Base-by-base conservation (phyloP, 805 yeast genomes). In the Metschnikowia lunata region DNA sequence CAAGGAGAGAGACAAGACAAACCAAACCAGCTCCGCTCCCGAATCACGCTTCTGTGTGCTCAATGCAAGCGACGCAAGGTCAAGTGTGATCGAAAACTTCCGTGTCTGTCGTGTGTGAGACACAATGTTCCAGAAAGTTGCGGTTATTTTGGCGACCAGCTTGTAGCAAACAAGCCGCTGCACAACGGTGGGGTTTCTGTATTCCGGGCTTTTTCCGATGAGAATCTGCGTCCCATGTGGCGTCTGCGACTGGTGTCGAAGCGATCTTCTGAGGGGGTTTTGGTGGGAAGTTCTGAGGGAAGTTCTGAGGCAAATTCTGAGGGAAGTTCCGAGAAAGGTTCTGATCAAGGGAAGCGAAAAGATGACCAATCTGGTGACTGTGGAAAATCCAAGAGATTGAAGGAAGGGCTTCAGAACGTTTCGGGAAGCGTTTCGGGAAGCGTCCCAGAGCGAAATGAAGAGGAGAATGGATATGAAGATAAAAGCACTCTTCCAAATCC, bases 11-110 rank as follows among this genome's bases (percentile, higher is more conserved):
- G 23, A 3, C 23, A 18, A 18, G 35, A 40, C 32, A 12, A 9
- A 10, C 11, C 12, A 2, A 36, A n/a, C n/a, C n/a, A 37, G 27
- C n/a, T 36, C 13, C 47, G 47, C 7, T 30, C 41, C 29, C 45
- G 50, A 8, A 43, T 56, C n/a, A 56, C 69, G 26, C 59, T 63
- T 26, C 68, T 63, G 47, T 68, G 73, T 45, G 55, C 48, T 39
- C 60, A 58, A 33, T 68, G 74, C 55, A 63, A 64, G 43, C 55
- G 51, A 40, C 46, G 72, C 29, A 68, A 68, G 47, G 68, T 67
- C 35, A 66, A 63, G 41, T 68, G 74, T 51, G 71, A 68, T 49
- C 54, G 69, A 29, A 59, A 59, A 11, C 47, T 50, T 32, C 74
- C 74, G 1, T 68, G 74, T 45, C 49, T 58, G 18, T 53, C 66